Evolutionary conservation across 2,329 filamentous ascomycete genomes (phyloP), one percentile per base, ranked within the genome.

Genomic region (Aspergillus calidoustus): DNA sequence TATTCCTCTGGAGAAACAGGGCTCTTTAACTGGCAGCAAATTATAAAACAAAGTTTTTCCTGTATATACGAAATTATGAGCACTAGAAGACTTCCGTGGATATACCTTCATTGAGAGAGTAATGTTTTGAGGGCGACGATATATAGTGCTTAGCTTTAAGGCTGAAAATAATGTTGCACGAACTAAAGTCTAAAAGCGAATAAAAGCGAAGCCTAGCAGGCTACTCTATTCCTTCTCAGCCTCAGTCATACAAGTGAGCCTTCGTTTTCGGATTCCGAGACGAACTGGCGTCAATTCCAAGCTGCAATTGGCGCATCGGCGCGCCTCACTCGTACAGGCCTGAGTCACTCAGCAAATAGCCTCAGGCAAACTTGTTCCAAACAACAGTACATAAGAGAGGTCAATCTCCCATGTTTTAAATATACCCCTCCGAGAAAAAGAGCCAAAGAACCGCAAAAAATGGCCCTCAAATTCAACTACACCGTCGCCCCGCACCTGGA

Each of bases 401-500:
- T 28, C 25, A 28, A 28, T 4, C 4, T 28, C 25, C 2, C 25
- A 28, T 28, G 6, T 28, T 28, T 28, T 28, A 28, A 4, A 38
- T 7, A 30, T 9, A 41, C 7, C 11, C 4, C 15, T 11, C 34
- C 11, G 13, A 47, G n/a, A 19, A 47, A 47, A 47, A 19, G 3
- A n/a, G 15, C n/a, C 44, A 31, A 34, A n/a, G 34, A 47, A 19
- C 2, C 7, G 19, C 7, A 9, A 58, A 58, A 51, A 17, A 61
- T 61, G 59, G 17, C 15, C 19, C 28, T 50, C 8, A 30, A 53
- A 19, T 51, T 51, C 50, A 61, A 58, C 34, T 63, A 57, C 46
- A 57, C 54, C 6, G 48, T 63, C 41, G 51, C 74, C 3, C 63
- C 72, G 15, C 74, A 76, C 53, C 70, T 77, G 22, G 47, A 68